Evolutionary conservation across 768 basidiomycete genomes (phyloP).

Genomic region (Kwoniella mangroviensis): DNA sequence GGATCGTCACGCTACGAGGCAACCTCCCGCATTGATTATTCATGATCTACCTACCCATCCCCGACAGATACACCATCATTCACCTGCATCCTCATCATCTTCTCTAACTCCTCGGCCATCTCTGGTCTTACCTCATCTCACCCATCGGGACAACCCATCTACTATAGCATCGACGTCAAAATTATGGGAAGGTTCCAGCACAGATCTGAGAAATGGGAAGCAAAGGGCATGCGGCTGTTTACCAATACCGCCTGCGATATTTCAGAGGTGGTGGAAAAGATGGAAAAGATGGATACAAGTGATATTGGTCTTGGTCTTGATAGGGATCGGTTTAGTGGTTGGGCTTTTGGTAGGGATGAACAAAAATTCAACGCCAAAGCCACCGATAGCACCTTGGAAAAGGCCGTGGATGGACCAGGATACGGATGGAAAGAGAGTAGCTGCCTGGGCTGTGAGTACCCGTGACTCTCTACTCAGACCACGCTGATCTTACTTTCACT

Average conservation of each 20-base stretch:
- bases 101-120: constrained; percentile 10
- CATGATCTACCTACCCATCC: constrained; percentile 12
- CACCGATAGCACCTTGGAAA: constrained; percentile 5
- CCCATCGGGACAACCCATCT: neutral
- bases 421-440: constrained; percentile 28
- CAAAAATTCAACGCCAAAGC: neutral
- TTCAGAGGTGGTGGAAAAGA: constrained; percentile 31
- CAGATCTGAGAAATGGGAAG: neutral
- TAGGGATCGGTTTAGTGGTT: constrained; percentile 40
- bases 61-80: constrained; percentile 2
- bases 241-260: constrained; percentile 5
- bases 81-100: constrained; percentile 24
- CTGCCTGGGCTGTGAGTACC: constrained; percentile 31
- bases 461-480: neutral
- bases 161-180: constrained; percentile 28
- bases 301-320: constrained; percentile 24
- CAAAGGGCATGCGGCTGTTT: constrained; percentile 8
- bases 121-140: constrained; percentile 13
- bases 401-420: constrained; percentile 33
- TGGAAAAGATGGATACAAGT: constrained; percentile 41
- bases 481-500: constrained; percentile 6
- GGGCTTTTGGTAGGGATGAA: constrained; percentile 43
- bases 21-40: constrained; percentile 8
- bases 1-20: constrained; percentile 1
- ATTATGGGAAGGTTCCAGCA: constrained; percentile 35